phyloP scores from a whole-genome alignment of 768 basidiomycete species.

The Leucogyrophana mollusca region DNA sequence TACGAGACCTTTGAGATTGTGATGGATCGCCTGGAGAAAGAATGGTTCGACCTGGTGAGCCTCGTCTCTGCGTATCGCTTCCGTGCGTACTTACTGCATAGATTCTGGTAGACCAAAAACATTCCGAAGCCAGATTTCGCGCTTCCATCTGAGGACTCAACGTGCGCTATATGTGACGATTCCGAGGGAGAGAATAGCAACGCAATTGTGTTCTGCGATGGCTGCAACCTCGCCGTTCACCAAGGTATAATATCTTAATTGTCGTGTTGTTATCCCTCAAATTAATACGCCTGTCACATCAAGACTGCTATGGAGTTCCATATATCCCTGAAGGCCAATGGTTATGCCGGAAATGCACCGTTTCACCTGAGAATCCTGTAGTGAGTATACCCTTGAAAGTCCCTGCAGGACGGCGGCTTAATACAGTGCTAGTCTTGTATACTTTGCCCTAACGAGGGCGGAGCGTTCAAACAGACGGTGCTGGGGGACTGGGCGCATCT shows the following conservation, averaged over 20 bases:
- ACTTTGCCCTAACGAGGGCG: slow-evolving; percentile 95
- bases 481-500: slow-evolving; percentile 95
- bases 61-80: slow-evolving; percentile 6
- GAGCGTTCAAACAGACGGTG: slow-evolving; percentile 96
- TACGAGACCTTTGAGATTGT: slow-evolving; percentile 93
- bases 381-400: slow-evolving; percentile 43
- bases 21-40: slow-evolving; percentile 98
- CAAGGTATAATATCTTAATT: slow-evolving; percentile 70
- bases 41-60: slow-evolving; percentile 94
- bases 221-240: slow-evolving; percentile 98
- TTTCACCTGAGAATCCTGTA: slow-evolving; percentile 95
- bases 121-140: slow-evolving; percentile 87
- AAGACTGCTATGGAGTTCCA: slow-evolving; percentile 98
- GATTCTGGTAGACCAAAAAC: slow-evolving; percentile 71
- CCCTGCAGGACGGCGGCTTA: background rate
- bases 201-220: slow-evolving; percentile 99
- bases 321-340: slow-evolving; percentile 99
- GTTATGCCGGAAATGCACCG: slow-evolving; percentile 98
- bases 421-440: slow-evolving; percentile 67
- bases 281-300: slow-evolving; percentile 7
- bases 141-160: slow-evolving; percentile 92
- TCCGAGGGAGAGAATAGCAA: slow-evolving; percentile 98
- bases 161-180: slow-evolving; percentile 96
- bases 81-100: slow-evolving; percentile 1
- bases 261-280: background rate